Conservation (phyloP, 192 early-diverging fungal genomes). For the Coemansia sp. region DNA sequence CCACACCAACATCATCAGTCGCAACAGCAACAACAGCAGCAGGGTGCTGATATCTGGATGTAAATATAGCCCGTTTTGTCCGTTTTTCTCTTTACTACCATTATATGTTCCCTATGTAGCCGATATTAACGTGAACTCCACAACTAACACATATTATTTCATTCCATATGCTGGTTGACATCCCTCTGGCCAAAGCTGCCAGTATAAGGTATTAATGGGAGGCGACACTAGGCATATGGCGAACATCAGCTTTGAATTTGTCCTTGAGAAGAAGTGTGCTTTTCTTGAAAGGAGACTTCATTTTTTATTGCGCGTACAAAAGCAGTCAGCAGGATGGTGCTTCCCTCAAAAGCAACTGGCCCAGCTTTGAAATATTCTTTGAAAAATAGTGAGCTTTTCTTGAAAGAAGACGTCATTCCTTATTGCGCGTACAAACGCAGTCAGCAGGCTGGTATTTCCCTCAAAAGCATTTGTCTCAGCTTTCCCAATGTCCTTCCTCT, state of each 20-base stretch:
- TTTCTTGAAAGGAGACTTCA: not conserved
- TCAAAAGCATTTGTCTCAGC: not conserved
- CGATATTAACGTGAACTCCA: not conserved
- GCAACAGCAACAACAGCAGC: constrained; percentile 7
- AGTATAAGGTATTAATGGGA: not conserved
- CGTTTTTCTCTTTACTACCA: constrained; percentile 5
- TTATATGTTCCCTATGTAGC: not conserved
- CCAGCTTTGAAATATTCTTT: not conserved
- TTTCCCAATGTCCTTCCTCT: not conserved
- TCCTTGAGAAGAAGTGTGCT: not conserved
- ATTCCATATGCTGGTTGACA: not conserved
- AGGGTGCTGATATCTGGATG: constrained; percentile 25
- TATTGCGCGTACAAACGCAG: not conserved
- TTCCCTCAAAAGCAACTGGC: not conserved
- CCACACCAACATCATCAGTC: constrained; percentile 17
- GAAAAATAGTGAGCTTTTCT: not conserved
- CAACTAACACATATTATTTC: not conserved
- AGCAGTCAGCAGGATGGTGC: not conserved
- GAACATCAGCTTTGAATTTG: not conserved
- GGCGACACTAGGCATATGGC: no score
- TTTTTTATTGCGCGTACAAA: not conserved
- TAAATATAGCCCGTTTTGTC: constrained; percentile 25
- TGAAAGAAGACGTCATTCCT: not conserved
- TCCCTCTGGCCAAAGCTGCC: no score
- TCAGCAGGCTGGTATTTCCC: not conserved